A percentile compares a stretch with the other conserved stretches of the same genome.
Evolutionary conservation across 78 protist species (phyloP).

Genomic region (Dictyostelium capitatum): DNA sequence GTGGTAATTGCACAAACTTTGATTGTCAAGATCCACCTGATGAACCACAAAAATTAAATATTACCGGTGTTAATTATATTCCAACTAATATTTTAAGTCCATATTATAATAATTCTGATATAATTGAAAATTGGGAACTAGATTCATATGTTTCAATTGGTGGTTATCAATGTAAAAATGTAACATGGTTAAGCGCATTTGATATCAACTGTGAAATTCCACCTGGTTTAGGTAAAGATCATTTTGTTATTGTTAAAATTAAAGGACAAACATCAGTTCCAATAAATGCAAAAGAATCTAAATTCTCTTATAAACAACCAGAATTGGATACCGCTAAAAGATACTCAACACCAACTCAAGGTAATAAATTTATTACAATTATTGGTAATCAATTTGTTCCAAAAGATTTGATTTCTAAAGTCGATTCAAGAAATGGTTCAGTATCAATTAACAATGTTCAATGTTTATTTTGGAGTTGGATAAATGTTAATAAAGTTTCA

Average conservation of each 20-base stretch:
- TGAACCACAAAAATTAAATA: not conserved
- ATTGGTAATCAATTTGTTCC: no score
- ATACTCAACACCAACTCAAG: no score
- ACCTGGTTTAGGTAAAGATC: not conserved
- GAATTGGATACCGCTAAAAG: no score
- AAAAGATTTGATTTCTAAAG: no score
- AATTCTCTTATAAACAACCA: not conserved
- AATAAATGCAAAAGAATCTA: not conserved
- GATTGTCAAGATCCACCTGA: no score
- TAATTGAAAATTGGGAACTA: not conserved
- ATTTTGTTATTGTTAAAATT: not conserved
- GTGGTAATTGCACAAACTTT: no score
- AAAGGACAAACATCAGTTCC: not conserved
- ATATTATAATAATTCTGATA: not conserved
- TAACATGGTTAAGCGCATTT: not conserved
- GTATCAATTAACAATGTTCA: no score
- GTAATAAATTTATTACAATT: no score
- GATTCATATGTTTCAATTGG: not conserved
- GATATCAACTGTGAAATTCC: not conserved
- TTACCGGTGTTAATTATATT: not conserved
- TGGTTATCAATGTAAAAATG: not conserved
- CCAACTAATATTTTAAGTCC: not conserved
- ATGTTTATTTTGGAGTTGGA: no score
- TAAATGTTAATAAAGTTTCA: not conserved
- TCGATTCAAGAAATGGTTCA: no score